Conservation (phyloP, 768 basidiomycete genomes). For the Mycena alexandri region DNA sequence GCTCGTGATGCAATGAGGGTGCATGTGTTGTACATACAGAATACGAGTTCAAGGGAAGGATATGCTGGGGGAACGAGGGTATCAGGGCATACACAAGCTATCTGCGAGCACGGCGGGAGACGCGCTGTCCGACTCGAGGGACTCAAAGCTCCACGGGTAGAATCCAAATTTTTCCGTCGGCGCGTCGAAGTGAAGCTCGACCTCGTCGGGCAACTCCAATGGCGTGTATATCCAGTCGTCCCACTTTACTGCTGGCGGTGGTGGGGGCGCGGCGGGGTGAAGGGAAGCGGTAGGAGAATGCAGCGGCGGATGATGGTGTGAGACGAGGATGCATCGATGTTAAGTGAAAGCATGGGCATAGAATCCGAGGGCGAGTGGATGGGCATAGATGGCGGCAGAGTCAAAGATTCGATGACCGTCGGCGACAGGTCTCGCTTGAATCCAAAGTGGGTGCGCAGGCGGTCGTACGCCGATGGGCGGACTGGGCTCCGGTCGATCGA, state of each 20-base stretch:
- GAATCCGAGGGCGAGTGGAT: slow-evolving; percentile 6
- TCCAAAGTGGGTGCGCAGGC: slow-evolving; percentile 20
- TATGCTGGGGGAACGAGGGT: not conserved
- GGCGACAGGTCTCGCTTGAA: slow-evolving; percentile 22
- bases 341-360: not conserved
- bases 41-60: not conserved
- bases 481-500: slow-evolving; percentile 7
- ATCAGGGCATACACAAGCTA: not conserved
- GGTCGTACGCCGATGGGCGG: slow-evolving; percentile 13
- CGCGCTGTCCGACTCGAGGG: not conserved
- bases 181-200: slow-evolving; percentile 5
- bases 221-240: slow-evolving; percentile 22
- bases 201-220: slow-evolving; percentile 12
- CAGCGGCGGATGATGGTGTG: not conserved
- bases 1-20: no score
- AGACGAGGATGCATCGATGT: not conserved
- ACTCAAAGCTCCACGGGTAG: slow-evolving; percentile 4
- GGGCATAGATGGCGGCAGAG: not conserved
- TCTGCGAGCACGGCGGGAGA: not conserved
- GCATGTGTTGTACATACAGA: not conserved
- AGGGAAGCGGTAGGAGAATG: not conserved
- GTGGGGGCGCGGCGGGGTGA: not conserved
- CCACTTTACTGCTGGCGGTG: slow-evolving; percentile 2
- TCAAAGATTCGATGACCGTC: slow-evolving; percentile 11
- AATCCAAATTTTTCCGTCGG: slow-evolving; percentile 3